Evolutionary conservation across 345 rosid genomes (phyloP).

Genomic region (Moricandia moricandioides): DNA sequence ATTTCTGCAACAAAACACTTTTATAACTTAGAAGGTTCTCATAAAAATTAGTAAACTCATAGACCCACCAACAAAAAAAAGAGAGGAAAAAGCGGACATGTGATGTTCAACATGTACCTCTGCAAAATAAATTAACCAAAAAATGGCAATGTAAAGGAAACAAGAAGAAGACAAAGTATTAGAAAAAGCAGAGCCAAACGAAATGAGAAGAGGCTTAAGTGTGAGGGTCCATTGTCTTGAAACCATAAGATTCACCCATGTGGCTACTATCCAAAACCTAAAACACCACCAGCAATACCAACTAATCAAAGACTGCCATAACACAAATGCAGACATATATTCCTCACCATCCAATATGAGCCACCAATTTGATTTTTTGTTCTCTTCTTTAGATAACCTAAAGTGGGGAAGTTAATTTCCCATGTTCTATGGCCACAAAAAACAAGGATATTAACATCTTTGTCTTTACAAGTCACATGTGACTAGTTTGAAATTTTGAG

Average conservation of each 20-base stretch:
- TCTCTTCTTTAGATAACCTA: conserved; percentile 22
- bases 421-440: conserved; percentile 34
- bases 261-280: conserved; percentile 33
- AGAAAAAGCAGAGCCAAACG: conserved; percentile 1
- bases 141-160: not conserved
- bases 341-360: conserved; percentile 28
- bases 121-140: not conserved
- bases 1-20: conserved; percentile 9
- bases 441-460: conserved; percentile 32
- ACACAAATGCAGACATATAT: conserved; percentile 37
- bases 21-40: not conserved
- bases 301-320: conserved; percentile 28
- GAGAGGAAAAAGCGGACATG: not conserved
- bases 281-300: conserved; percentile 31
- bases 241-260: conserved; percentile 29
- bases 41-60: not conserved
- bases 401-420: conserved; percentile 34
- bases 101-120: not conserved
- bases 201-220: not conserved
- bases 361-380: conserved; percentile 29
- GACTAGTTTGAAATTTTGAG: not conserved
- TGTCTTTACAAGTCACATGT: conserved; percentile 32
- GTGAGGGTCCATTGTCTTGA: conserved; percentile 34
- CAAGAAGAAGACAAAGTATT: conserved; percentile 14
- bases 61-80: not conserved